Evolutionary conservation across 2,329 filamentous ascomycete genomes (phyloP).

Genomic region (Aspergillus uvarum): DNA sequence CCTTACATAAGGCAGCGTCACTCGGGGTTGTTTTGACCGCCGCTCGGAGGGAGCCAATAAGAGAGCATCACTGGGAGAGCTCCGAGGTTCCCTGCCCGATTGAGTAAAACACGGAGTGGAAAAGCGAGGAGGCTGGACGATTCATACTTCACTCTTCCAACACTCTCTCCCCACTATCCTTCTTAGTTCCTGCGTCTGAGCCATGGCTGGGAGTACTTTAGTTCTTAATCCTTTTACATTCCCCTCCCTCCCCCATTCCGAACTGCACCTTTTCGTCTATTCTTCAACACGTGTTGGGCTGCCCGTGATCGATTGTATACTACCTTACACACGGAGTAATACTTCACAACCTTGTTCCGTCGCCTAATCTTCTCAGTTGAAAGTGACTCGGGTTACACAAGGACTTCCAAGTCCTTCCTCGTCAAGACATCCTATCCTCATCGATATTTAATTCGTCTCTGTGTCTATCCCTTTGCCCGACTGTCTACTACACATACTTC

Average conservation of each 20-base stretch:
- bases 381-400: background rate
- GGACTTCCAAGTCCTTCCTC: background rate
- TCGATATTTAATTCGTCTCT: conserved; percentile 4
- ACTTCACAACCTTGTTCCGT: background rate
- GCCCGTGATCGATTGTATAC: background rate
- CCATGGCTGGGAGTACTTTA: background rate
- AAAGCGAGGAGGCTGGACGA: conserved; percentile 23
- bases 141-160: background rate
- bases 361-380: background rate
- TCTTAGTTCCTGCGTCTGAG: background rate
- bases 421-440: background rate
- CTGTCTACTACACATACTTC: conserved; percentile 3
- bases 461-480: conserved; percentile 6
- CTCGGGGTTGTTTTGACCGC: background rate
- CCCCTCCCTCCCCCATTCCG: background rate
- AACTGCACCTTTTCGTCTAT: conserved; percentile 10
- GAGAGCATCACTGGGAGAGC: background rate
- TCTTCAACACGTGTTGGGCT: background rate
- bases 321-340: background rate
- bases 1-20: background rate
- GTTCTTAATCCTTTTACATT: background rate
- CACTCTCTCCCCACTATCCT: conserved; percentile 1
- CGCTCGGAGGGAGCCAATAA: background rate
- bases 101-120: conserved; percentile 5
- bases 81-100: conserved; percentile 6